A percentile compares a stretch with the other conserved stretches of the same genome.
phyloP scores from a whole-genome alignment of 2,329 filamentous ascomycete species.

The Meredithiella fracta region DNA sequence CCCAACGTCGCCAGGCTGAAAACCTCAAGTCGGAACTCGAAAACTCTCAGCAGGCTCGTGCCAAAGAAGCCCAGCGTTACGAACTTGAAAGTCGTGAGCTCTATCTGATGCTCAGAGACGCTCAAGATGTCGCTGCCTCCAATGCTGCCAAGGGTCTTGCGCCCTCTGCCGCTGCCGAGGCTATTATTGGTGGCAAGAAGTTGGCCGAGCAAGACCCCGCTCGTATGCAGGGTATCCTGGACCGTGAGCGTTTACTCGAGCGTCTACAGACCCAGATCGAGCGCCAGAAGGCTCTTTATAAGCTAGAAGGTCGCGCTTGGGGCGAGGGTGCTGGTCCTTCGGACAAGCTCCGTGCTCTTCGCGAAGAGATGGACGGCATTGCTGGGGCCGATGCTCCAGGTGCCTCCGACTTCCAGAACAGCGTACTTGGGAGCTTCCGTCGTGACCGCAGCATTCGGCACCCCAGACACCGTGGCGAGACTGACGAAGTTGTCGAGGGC shows the following conservation, averaged over 20 bases:
- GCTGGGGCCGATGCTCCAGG: slow-evolving; percentile 25
- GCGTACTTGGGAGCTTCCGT: slow-evolving; percentile 52
- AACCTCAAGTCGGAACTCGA: slow-evolving; percentile 78
- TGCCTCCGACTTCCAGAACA: slow-evolving; percentile 45
- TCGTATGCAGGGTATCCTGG: slow-evolving; percentile 80
- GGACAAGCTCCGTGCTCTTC: slow-evolving; percentile 76
- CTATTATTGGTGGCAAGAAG: slow-evolving; percentile 19
- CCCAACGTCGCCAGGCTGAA: slow-evolving; percentile 73
- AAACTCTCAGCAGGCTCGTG: slow-evolving; percentile 67
- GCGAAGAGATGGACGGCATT: slow-evolving; percentile 79
- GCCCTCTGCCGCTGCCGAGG: slow-evolving; percentile 1
- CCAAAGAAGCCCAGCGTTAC: slow-evolving; percentile 83
- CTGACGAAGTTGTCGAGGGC: slow-evolving; percentile 24
- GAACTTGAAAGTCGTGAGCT: slow-evolving; percentile 92
- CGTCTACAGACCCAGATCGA: slow-evolving; percentile 90
- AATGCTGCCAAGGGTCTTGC: slow-evolving; percentile 43
- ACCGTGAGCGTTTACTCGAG: slow-evolving; percentile 83
- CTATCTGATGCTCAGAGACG: slow-evolving; percentile 95
- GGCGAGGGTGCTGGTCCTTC: slow-evolving; percentile 68
- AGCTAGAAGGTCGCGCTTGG: slow-evolving; percentile 87
- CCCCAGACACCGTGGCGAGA: slow-evolving; percentile 11
- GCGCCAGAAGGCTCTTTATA: slow-evolving; percentile 92
- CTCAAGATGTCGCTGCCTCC: slow-evolving; percentile 86
- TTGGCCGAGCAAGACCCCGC: slow-evolving; percentile 49
- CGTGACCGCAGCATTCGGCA: slow-evolving; percentile 42